These are phyloP conservation scores for Fusarium penzigii DNA, from an alignment of 2,329 filamentous ascomycete genomes.

Conservation along the genomic window DNA sequence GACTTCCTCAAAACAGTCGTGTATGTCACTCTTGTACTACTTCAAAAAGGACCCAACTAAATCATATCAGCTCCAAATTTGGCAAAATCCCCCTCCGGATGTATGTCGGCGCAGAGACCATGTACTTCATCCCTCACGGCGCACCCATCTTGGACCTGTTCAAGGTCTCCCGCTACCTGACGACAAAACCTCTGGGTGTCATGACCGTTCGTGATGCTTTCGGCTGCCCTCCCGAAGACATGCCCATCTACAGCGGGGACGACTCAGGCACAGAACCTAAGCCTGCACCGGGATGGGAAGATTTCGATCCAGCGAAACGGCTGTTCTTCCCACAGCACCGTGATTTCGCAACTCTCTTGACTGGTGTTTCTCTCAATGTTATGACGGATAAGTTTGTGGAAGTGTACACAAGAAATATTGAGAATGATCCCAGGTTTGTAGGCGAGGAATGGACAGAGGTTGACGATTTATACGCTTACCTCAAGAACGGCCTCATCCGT, in stretches of 20 bases:
- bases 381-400: slow-evolving; percentile 13
- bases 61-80: slow-evolving; percentile 13
- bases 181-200: slow-evolving; percentile 14
- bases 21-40: not conserved
- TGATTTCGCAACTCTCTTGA: slow-evolving; percentile 6
- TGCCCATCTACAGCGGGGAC: slow-evolving; percentile 7
- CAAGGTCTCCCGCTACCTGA: slow-evolving; percentile 14
- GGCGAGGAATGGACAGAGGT: slow-evolving; percentile 10
- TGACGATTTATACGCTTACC: slow-evolving; percentile 14
- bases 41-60: not conserved
- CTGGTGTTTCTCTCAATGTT: slow-evolving; percentile 4
- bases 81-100: slow-evolving; percentile 18
- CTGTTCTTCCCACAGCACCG: slow-evolving; percentile 19
- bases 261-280: slow-evolving; percentile 12
- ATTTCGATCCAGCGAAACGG: slow-evolving; percentile 6
- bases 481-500: slow-evolving; percentile 11
- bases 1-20: slow-evolving; percentile 12
- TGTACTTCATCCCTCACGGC: slow-evolving; percentile 23
- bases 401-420: slow-evolving; percentile 5
- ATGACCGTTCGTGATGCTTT: slow-evolving; percentile 20
- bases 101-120: slow-evolving; percentile 14
- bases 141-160: slow-evolving; percentile 13
- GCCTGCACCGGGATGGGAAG: slow-evolving; percentile 12
- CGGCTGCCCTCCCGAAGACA: slow-evolving; percentile 10
- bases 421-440: slow-evolving; percentile 2